Base-by-base conservation (phyloP, 2,329 filamentous ascomycete genomes). In the Talaromyces sp. region DNA sequence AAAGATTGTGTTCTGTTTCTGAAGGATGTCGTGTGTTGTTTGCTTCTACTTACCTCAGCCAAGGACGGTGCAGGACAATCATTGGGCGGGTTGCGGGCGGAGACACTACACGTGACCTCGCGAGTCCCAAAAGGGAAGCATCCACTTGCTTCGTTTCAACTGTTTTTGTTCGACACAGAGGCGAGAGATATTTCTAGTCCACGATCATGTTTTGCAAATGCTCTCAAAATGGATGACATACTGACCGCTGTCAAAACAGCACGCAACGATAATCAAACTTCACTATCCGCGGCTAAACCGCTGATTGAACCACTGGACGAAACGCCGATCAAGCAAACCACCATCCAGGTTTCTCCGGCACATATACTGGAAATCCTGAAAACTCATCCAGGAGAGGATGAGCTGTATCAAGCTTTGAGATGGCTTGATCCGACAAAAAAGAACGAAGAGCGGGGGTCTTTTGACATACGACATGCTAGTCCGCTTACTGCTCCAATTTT, bases 401-500 rank as follows among this genome's bases (percentile, higher is more conserved):
- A 72, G 9, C 64, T 82, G 7, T 65, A 64, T 40, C 59, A 66
- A 4, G 65, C 70, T 31, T 65, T 81, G 44, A 61, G 64, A 28
- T 71, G 65, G 40, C 66, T 81, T 47, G 75, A 79, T 61, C 73
- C 75, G 14, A 68, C 67, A 33, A 72, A 67, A 56, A 69, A 66
- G 28, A 61, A 62, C 5, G 55, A 54, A 50, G 28, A 67, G 14
- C 56, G 71, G 52, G 62, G 65, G 27, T 61, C 64, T 12, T 86
- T 89, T 69, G 83, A 84, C 66, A 82, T 94, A 56, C 79, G 81
- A 52, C 74, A 79, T 2, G 88, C 91, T 3, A 84, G 84, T 34
- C 87, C 93, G 1, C 78, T 86, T 64, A 85, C 87, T 61, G 87
- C 91, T 23, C 90, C 92, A 68, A 85, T 97, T 34, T 81, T 94